Evolutionary conservation across 1,284 basidiomycete species (phyloP).

Genomic region (Cryptococcus sp.): DNA sequence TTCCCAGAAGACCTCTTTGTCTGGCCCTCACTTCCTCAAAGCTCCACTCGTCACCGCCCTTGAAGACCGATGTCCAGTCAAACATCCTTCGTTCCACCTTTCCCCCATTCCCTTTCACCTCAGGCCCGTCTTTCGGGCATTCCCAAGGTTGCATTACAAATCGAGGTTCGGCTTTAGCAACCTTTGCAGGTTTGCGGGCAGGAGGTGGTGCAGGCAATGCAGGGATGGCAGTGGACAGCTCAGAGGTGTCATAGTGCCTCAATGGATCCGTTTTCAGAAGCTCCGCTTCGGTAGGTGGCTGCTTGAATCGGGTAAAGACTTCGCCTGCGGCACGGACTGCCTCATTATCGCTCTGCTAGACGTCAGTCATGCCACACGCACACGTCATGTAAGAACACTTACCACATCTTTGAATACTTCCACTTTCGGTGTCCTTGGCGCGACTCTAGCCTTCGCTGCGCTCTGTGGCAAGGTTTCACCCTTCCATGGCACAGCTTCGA

Average conservation of each 20-base stretch:
- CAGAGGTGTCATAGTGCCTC: slow-evolving; percentile 54
- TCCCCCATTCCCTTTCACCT: slow-evolving; percentile 40
- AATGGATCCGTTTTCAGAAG: slow-evolving; percentile 61
- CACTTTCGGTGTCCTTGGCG: slow-evolving; percentile 55
- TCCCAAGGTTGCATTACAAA: slow-evolving; percentile 38
- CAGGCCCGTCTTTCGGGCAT: slow-evolving; percentile 47
- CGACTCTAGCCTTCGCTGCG: slow-evolving; percentile 31
- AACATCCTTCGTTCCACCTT: slow-evolving; percentile 51
- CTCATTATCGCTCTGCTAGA: slow-evolving; percentile 23
- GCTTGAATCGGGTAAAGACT: slow-evolving; percentile 46
- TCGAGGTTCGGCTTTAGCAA: slow-evolving; percentile 17
- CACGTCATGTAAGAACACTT: slow-evolving; percentile 15
- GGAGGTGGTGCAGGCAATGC: slow-evolving; percentile 37
- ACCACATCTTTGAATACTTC: slow-evolving; percentile 58
- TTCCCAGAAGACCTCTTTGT: slow-evolving; percentile 46
- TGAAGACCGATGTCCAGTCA: slow-evolving; percentile 51
- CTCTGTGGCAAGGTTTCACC: slow-evolving; percentile 55
- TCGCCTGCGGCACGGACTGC: slow-evolving; percentile 43
- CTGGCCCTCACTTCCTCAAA: slow-evolving; percentile 53
- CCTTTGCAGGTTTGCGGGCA: slow-evolving; percentile 33
- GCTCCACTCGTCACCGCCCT: slow-evolving; percentile 51
- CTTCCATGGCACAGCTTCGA: slow-evolving; percentile 55
- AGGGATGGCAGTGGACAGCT: slow-evolving; percentile 29
- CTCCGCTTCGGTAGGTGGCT: slow-evolving; percentile 53
- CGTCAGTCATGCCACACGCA: slow-evolving; percentile 6